phyloP scores from a whole-genome alignment of 345 rosid genomes.

The Eucalyptus victrix region DNA sequence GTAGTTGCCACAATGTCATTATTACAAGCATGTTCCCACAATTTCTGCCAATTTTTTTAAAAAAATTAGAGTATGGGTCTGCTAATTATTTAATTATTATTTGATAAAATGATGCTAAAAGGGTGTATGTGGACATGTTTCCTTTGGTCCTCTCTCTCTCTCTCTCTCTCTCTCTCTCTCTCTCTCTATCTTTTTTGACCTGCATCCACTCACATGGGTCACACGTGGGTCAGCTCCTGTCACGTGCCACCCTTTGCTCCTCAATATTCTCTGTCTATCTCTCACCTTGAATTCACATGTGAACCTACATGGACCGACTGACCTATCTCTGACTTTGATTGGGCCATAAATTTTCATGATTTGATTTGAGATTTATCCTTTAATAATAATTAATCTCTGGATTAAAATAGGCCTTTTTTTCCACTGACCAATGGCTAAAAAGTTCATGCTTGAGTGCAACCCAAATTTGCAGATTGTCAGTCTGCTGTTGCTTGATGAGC shows the following conservation, averaged over 20 bases:
- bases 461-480: neutral
- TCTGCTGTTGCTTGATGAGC: neutral
- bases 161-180: neutral
- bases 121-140: constrained; percentile 14
- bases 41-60: neutral
- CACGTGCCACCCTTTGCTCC: constrained; percentile 59
- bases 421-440: neutral
- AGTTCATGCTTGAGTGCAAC: neutral
- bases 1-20: constrained; percentile 1
- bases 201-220: constrained; percentile 39
- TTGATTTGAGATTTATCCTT: neutral
- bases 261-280: constrained; percentile 2
- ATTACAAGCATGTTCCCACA: constrained; percentile 23
- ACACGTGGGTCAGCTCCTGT: constrained; percentile 51
- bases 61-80: neutral
- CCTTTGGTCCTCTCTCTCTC: neutral
- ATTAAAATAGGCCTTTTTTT: neutral
- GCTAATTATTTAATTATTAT: neutral
- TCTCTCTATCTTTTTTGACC: neutral
- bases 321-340: neutral
- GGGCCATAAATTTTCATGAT: neutral
- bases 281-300: neutral
- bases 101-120: neutral
- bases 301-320: neutral
- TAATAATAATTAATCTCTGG: neutral